Conservation (phyloP, 208 protist genomes). For the Herpetomonas tarakana region DNA sequence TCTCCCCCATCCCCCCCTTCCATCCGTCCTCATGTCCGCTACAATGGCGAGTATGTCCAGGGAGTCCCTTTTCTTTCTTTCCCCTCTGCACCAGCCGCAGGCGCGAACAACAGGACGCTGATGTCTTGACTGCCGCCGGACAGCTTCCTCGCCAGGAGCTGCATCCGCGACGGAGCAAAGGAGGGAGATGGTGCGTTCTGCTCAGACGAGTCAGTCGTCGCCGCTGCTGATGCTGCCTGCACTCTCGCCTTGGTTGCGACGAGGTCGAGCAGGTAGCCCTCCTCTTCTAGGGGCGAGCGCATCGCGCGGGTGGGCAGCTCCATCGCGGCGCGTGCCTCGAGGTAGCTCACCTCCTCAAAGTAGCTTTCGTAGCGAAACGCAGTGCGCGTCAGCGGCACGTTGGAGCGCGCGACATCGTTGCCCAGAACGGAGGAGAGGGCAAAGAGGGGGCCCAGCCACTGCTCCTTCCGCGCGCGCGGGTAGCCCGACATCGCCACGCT, state of each 20-base stretch:
- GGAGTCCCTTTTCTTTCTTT: too few relatives aligned
- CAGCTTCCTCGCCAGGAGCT: slow-evolving; percentile 4
- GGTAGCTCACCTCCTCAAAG: slow-evolving; percentile 76
- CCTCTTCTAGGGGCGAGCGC: slow-evolving; percentile 45
- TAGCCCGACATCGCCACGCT: slow-evolving; percentile 82
- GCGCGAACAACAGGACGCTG: neutral
- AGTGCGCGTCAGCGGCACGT: slow-evolving; percentile 94
- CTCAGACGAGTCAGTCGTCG: too few relatives aligned
- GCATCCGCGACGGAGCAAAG: slow-evolving; percentile 1
- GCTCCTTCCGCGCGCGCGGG: slow-evolving; percentile 46
- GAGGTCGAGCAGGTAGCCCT: slow-evolving; percentile 40
- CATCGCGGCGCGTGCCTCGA: slow-evolving; percentile 52
- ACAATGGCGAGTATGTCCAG: too few relatives aligned
- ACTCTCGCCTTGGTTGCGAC: too few relatives aligned
- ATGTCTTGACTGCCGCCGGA: neutral
- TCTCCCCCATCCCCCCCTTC: too few relatives aligned
- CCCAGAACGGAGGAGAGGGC: slow-evolving; percentile 55
- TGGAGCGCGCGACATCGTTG: slow-evolving; percentile 91
- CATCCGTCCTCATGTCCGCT: too few relatives aligned
- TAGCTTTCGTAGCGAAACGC: slow-evolving; percentile 93
- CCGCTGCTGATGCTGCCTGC: too few relatives aligned
- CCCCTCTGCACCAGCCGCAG: too few relatives aligned
- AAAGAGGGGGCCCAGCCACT: slow-evolving; percentile 71
- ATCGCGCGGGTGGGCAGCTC: slow-evolving; percentile 29
- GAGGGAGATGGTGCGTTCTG: too few relatives aligned